Evolutionary conservation across 192 early-diverging fungal genomes (phyloP).

Genomic region (Thoreauomyces humboldtii): DNA sequence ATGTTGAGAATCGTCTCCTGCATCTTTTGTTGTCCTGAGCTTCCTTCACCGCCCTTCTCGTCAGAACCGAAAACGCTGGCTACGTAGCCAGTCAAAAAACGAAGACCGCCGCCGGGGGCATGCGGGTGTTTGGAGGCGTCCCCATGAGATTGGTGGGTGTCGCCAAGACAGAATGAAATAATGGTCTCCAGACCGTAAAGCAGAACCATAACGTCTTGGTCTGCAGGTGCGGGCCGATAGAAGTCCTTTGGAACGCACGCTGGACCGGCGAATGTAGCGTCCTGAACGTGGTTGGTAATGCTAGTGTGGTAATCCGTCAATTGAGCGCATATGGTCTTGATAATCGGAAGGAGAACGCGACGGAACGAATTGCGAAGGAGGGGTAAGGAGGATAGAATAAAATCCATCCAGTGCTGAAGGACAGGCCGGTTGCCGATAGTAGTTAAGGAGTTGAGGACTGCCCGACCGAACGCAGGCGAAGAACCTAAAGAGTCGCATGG

Average conservation of each 20-base stretch:
- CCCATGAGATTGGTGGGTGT: slow-evolving; percentile 18
- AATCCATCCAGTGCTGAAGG: slow-evolving; percentile 76
- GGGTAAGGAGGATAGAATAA: slow-evolving; percentile 61
- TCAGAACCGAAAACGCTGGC: slow-evolving; percentile 20
- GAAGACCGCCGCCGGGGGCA: slow-evolving; percentile 6
- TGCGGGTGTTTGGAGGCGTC: slow-evolving; percentile 1
- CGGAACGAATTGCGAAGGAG: slow-evolving; percentile 62
- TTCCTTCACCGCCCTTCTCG: slow-evolving; percentile 1
- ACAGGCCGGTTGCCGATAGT: slow-evolving; percentile 61
- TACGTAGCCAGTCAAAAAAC: slow-evolving; percentile 24
- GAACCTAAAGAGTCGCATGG: slow-evolving; percentile 24
- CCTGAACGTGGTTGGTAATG: not conserved
- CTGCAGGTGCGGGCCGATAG: slow-evolving; percentile 13
- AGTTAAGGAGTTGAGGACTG: slow-evolving; percentile 59
- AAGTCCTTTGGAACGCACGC: no score
- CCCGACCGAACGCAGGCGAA: slow-evolving; percentile 53
- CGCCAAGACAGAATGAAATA: slow-evolving; percentile 50
- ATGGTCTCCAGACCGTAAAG: slow-evolving; percentile 58
- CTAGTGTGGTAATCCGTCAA: slow-evolving; percentile 25
- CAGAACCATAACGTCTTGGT: slow-evolving; percentile 51
- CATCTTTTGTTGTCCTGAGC: slow-evolving; percentile 6
- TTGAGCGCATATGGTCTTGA: slow-evolving; percentile 63
- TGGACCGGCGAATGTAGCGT: not conserved
- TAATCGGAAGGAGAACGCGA: slow-evolving; percentile 57
- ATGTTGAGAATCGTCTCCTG: slow-evolving; percentile 29